Evolutionary conservation across 768 basidiomycete species (phyloP), one percentile per base, ranked within the genome.

Genomic region (Lactarius tabidus): DNA sequence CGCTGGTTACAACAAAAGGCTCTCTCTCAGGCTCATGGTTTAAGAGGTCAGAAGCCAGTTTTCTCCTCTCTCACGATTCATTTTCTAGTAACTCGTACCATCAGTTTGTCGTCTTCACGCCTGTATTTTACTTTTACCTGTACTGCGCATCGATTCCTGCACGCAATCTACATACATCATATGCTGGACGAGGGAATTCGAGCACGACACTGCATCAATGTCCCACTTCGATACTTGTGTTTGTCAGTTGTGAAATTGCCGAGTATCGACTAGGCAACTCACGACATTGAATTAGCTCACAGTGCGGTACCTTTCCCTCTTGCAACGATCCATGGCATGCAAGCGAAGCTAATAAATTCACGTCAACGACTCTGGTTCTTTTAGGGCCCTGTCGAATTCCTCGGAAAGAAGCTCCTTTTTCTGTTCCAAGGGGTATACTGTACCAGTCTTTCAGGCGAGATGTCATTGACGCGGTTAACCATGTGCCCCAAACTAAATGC

Each of bases 21-120:
- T 59, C 55, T 17, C 20, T 2, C 26, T 59, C 48, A 52, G 17
- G 45, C 43, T 66, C 51, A 18, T 54, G 20, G n/a, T 64, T 26
- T 53, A 41, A 38, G 7, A 26, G 17, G 5, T 39, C 36, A 35
- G 31, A 31, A 7, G 31, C 20, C 29, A 18, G 26, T 12, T 18
- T 33, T 31, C 18, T 54, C 29, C 17, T 54, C 17, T 28, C 20
- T 31, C 31, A 54, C 53, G 31, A 51, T 6, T 15, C 6, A 14
- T 9, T 6, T 51, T 31, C 20, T 26, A n/a, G 33, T 33, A 20
- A 29, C 39, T 43, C 39, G 29, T 20, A 54, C 31, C 18, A 26
- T 51, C 26, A 51, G 14, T 51, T 48, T 48, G 12, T 17, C 26
- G 28, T 26, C 48, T 51, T 5, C 48, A 51, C 48, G 26, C 48